These are phyloP conservation scores for Kalanchoe fedtschenkoi DNA, from an alignment of 164 flowering plant genomes.

Conservation along the genomic window DNA sequence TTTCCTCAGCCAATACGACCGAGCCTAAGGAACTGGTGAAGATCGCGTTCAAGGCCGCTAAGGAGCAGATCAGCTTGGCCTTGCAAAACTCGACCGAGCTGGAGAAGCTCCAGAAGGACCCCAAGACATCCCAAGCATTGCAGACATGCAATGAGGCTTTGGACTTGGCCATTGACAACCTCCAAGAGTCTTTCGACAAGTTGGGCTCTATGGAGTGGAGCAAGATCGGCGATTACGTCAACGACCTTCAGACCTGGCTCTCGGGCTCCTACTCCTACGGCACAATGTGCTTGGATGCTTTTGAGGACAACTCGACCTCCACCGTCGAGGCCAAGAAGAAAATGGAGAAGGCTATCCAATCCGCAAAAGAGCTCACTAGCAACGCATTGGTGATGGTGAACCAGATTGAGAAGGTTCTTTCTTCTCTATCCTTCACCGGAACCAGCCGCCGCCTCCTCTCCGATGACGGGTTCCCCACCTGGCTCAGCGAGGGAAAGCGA, in stretches of 20 bases:
- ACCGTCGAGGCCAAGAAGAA: neutral
- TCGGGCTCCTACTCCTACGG: neutral
- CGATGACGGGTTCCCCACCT: conserved; percentile 11
- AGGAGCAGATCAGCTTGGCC: conserved; percentile 12
- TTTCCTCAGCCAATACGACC: conserved; percentile 3
- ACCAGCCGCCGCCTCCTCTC: conserved; percentile 11
- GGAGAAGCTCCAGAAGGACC: conserved; percentile 23
- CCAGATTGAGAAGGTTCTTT: conserved; percentile 4
- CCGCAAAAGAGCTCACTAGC: neutral
- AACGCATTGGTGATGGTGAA: conserved; percentile 8
- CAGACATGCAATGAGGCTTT: conserved; percentile 26
- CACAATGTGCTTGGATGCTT: conserved; percentile 5
- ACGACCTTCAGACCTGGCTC: conserved; percentile 7
- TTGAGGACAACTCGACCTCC: conserved; percentile 2
- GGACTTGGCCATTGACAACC: conserved; percentile 8
- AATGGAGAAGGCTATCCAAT: neutral
- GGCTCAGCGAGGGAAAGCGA: conserved; percentile 13
- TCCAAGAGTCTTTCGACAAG: neutral
- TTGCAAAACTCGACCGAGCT: conserved; percentile 15
- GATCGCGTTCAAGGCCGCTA: conserved; percentile 22
- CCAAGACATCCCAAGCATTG: conserved; percentile 19
- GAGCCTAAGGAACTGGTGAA: conserved; percentile 41
- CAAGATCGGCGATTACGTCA: neutral
- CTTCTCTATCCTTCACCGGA: conserved; percentile 4
- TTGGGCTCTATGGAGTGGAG: conserved; percentile 10